These are phyloP conservation scores for Macadamia tetraphylla DNA, from an alignment of 164 flowering plant genomes.

Conservation along the genomic window DNA sequence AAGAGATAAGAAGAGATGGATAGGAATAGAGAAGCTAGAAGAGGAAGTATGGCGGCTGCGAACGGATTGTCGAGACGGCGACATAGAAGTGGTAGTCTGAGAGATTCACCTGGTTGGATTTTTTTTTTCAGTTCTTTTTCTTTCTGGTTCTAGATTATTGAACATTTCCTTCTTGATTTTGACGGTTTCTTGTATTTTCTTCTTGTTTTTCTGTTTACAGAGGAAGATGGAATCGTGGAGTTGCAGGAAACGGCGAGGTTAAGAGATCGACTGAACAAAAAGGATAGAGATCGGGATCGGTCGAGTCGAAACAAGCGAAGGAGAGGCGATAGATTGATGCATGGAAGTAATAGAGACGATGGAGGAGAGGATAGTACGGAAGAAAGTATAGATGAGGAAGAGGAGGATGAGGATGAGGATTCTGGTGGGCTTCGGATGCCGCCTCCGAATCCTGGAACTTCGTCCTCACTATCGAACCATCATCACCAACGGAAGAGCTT, in stretches of 20 bases:
- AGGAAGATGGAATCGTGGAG: conserved; percentile 76
- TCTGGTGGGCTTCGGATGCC: conserved; percentile 36
- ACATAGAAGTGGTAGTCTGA: conserved; percentile 56
- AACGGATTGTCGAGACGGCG: conserved; percentile 72
- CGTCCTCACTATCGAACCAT: conserved; percentile 24
- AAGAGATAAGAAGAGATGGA: conserved; percentile 42
- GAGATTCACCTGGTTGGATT: conserved; percentile 81
- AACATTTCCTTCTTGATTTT: conserved; percentile 8
- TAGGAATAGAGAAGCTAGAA: conserved; percentile 70
- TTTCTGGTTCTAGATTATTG: not conserved
- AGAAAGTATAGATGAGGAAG: conserved; percentile 72
- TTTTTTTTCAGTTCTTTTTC: conserved; percentile 27
- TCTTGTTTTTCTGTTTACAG: conserved; percentile 38
- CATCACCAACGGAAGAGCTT: conserved; percentile 51
- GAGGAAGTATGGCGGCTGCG: conserved; percentile 47
- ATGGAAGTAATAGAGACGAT: conserved; percentile 50
- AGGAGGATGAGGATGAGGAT: conserved; percentile 66
- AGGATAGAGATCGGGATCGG: conserved; percentile 52
- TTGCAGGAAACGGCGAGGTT: conserved; percentile 69
- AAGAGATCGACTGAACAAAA: conserved; percentile 38
- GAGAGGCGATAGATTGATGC: conserved; percentile 53
- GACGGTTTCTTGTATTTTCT: conserved; percentile 5
- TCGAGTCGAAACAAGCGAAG: conserved; percentile 60
- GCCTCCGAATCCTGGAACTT: conserved; percentile 37
- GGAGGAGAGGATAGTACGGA: conserved; percentile 73